Evolutionary conservation across 345 rosid genomes (phyloP).

Genomic region (Odontarrhena argentea): DNA sequence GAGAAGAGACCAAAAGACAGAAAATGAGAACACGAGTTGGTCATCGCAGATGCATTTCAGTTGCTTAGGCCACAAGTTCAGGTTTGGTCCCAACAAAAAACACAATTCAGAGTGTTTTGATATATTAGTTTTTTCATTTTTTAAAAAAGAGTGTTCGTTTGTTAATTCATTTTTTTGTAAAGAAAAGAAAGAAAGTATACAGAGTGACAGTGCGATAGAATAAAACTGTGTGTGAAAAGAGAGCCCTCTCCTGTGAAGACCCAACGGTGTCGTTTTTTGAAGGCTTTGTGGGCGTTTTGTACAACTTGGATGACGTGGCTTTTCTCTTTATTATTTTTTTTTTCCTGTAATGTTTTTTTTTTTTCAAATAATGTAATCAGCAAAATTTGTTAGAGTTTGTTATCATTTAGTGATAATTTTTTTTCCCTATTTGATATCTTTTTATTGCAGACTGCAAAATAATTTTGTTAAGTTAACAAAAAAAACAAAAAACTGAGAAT

Average conservation of each 20-base stretch:
- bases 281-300: constrained; percentile 37
- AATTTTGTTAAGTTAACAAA: too few species aligned
- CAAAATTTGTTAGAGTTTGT: background rate
- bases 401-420: background rate
- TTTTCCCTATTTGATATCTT: background rate
- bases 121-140: constrained; percentile 3
- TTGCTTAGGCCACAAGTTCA: constrained; percentile 39
- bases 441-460: background rate
- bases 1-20: constrained; percentile 66
- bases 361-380: constrained; percentile 15
- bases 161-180: constrained; percentile 30
- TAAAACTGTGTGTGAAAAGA: constrained; percentile 25
- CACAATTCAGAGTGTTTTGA: background rate
- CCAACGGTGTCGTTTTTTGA: constrained; percentile 39
- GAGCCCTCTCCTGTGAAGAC: constrained; percentile 40
- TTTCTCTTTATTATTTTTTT: constrained; percentile 24
- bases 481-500: too few species aligned
- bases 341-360: background rate
- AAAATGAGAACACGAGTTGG: constrained; percentile 54
- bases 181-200: constrained; percentile 17
- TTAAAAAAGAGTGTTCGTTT: background rate
- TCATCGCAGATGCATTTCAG: constrained; percentile 76
- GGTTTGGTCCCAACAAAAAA: background rate
- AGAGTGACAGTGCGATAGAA: constrained; percentile 4
- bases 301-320: constrained; percentile 38